These are phyloP conservation scores for Suhomyces wounanorum DNA, from an alignment of 1,139 yeast species.

Conservation along the genomic window DNA sequence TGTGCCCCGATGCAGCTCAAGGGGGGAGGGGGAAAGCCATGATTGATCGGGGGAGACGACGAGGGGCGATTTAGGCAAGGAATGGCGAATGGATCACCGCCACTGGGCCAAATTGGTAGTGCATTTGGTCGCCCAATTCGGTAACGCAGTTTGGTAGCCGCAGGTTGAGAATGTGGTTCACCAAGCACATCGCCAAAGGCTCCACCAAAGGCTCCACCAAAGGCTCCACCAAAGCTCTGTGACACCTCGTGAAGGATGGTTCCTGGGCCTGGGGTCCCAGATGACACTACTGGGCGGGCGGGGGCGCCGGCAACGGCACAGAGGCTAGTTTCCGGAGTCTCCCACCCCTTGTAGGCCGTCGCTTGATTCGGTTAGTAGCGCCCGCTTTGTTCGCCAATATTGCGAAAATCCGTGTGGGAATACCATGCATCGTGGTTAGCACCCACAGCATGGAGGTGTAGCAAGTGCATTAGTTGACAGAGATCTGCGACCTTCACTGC, in stretches of 20 bases:
- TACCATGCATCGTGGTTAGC: background rate
- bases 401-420: background rate
- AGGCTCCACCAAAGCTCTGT: too few species aligned
- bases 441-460: background rate
- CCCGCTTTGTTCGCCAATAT: background rate
- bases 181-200: too few species aligned
- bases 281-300: too few species aligned
- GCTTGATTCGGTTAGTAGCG: constrained; percentile 1
- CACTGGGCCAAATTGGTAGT: too few species aligned
- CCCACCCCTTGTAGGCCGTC: background rate
- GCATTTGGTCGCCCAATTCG: too few species aligned
- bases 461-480: background rate
- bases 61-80: background rate
- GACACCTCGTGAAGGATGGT: too few species aligned
- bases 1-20: constrained; percentile 4
- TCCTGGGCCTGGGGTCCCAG: too few species aligned
- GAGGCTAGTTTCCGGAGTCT: too few species aligned
- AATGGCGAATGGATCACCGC: background rate
- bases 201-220: too few species aligned
- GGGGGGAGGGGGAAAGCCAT: background rate
- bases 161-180: too few species aligned
- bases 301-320: background rate
- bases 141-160: too few species aligned
- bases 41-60: background rate
- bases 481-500: constrained; percentile 3